phyloP scores from a whole-genome alignment of 257 asterid genomes.

The Knoxia roxburghii region DNA sequence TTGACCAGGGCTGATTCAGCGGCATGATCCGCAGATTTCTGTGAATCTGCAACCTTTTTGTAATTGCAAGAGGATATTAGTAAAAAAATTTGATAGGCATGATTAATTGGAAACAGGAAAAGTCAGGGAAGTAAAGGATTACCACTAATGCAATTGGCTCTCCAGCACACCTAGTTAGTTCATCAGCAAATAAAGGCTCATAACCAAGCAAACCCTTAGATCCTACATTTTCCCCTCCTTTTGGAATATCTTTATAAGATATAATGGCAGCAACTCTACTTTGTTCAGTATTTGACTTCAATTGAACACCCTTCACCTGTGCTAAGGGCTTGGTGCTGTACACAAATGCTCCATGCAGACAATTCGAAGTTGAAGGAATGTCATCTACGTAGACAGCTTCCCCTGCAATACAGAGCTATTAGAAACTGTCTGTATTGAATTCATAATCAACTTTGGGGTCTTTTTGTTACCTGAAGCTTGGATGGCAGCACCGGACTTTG shows the following conservation, averaged over 20 bases:
- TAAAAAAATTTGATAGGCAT: not conserved
- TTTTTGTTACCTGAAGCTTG: constrained; percentile 53
- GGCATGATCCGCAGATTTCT: constrained; percentile 49
- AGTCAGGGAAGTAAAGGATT: constrained; percentile 12
- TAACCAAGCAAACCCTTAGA: constrained; percentile 26
- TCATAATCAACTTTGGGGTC: not conserved
- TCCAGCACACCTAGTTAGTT: constrained; percentile 50
- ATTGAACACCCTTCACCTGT: constrained; percentile 37
- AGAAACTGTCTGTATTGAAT: not conserved
- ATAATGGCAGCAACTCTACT: constrained; percentile 36
- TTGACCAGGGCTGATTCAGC: constrained; percentile 44
- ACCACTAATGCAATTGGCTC: constrained; percentile 68
- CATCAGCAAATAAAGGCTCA: constrained; percentile 61
- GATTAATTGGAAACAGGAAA: not conserved
- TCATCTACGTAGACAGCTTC: constrained; percentile 78
- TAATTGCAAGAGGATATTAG: not conserved
- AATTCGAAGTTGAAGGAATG: constrained; percentile 62
- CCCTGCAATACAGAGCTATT: constrained; percentile 34
- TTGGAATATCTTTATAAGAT: constrained; percentile 58
- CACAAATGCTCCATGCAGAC: constrained; percentile 61
- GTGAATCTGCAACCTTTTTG: constrained; percentile 52
- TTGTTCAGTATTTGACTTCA: constrained; percentile 24
- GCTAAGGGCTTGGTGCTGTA: constrained; percentile 59
- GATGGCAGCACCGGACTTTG: constrained; percentile 52
- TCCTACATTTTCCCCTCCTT: constrained; percentile 56